Base-by-base conservation (phyloP, 2,329 filamentous ascomycete species). In the Aureobasidium sp. region DNA sequence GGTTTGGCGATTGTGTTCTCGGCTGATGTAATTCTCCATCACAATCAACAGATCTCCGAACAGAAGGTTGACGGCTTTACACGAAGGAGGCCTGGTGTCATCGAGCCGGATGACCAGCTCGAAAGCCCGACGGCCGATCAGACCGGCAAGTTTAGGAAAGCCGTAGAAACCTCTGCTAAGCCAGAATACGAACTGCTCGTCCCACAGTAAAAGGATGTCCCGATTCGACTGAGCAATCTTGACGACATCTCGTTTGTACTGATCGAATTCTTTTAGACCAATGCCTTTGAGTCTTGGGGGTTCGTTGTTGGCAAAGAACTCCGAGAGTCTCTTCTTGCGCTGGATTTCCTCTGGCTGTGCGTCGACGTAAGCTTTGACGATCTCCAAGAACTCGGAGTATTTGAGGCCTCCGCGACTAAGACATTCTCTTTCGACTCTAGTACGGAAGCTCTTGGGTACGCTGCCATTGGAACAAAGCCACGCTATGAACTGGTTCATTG, bases 41-140 rank as follows among this genome's bases (percentile, higher is more conserved):
- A 45, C 53, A 19, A 45, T 11, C 14, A 44, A 35, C 4, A 57
- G 39, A 19, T 57, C 53, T 3, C 39, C 39, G 15, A 57, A 45
- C 9, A 44, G 11, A 9, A 57, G 17, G 17, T 57, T 44, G 17
- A 24, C n/a, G 14, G 40, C 53, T 57, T 57, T 57, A 19, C 53
- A 57, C 29, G 39, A 35, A 57, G 53, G 53, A 29, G 39, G 53
- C 40, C n/a, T 33, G 1, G 17, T 45, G 11, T 57, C 39, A 15
- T 57, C 53, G 11, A 44, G 40, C 12, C 53, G 39, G n/a, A 45
- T 33, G 37, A 27, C 53, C 40, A 57, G 12, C 15, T 57, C 27
- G n/a, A 57, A 57, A 15, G 53, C 53, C 37, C 52, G 52, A 24
- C 52, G 37, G 3, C n/a, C 37, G 39, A 54, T 54, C 52, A n/a